phyloP scores from a whole-genome alignment of 192 early-diverging fungal species.

The Chytriomyces hyalinus region DNA sequence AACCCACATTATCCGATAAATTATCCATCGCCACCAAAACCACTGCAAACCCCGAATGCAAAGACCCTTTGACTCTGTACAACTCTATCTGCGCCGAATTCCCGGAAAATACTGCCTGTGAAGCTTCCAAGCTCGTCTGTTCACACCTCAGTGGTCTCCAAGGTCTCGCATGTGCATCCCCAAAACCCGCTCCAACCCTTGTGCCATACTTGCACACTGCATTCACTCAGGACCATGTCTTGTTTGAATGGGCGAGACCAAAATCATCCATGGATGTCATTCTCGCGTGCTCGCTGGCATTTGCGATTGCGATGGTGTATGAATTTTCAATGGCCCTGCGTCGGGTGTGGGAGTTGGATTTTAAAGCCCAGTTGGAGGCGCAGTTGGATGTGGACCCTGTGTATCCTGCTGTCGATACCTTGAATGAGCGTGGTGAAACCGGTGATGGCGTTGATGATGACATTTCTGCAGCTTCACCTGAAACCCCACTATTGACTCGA shows the following conservation, averaged over 20 bases:
- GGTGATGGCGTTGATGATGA: neutral
- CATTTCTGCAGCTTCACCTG: neutral
- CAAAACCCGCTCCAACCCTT: neutral
- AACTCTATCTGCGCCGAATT: neutral
- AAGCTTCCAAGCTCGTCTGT: neutral
- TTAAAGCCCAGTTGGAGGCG: neutral
- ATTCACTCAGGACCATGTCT: constrained; percentile 10
- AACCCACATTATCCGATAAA: neutral
- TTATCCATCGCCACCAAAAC: constrained; percentile 14
- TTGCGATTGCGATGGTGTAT: constrained; percentile 1
- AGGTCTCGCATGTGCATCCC: neutral
- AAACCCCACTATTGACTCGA: neutral
- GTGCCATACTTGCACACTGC: constrained; percentile 26
- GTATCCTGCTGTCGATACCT: neutral
- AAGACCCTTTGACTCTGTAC: neutral
- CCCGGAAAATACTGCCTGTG: neutral
- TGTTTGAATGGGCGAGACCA: constrained; percentile 28
- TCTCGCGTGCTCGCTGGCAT: neutral
- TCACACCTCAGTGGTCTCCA: neutral
- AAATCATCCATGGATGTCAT: neutral
- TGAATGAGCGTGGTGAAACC: neutral
- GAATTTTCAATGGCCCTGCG: neutral
- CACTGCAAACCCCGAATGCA: neutral
- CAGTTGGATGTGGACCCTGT: neutral
- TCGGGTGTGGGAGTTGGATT: neutral